phyloP scores from a whole-genome alignment of 2,329 filamentous ascomycete species.

The Exophiala aquamarina region DNA sequence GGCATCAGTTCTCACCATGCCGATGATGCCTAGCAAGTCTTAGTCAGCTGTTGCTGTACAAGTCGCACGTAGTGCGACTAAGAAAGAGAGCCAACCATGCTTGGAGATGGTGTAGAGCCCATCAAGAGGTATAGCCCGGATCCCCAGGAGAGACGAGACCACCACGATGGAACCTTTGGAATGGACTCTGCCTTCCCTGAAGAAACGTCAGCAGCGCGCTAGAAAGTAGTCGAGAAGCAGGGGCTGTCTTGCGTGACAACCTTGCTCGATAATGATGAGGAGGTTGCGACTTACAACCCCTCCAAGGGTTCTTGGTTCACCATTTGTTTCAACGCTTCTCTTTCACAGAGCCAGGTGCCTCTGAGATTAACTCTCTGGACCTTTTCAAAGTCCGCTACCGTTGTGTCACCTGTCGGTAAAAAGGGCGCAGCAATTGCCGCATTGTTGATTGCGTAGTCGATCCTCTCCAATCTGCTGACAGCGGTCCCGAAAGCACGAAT shows the following conservation, averaged over 20 bases:
- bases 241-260: no score
- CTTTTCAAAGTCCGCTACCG: conserved; percentile 50
- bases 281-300: conserved; percentile 16
- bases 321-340: conserved; percentile 48
- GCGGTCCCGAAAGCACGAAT: neutral
- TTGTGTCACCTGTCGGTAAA: conserved; percentile 48
- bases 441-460: conserved; percentile 59
- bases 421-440: conserved; percentile 51
- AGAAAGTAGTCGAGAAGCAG: no score
- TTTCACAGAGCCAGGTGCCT: conserved; percentile 49
- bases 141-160: conserved; percentile 54
- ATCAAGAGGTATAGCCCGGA: conserved; percentile 47
- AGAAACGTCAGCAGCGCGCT: neutral
- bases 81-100: conserved; percentile 1
- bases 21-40: conserved; percentile 33
- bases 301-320: conserved; percentile 44
- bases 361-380: conserved; percentile 58
- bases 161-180: conserved; percentile 53
- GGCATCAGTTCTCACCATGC: conserved; percentile 42
- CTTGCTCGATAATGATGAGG: no score
- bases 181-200: conserved; percentile 31
- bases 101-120: conserved; percentile 29
- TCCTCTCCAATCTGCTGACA: conserved; percentile 38
- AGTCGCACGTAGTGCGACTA: no score
- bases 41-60: neutral